A percentile compares a stretch with the other conserved stretches of the same genome.
Conservation (phyloP, 2,329 filamentous ascomycete genomes). For the Colletotrichum aenigma region DNA sequence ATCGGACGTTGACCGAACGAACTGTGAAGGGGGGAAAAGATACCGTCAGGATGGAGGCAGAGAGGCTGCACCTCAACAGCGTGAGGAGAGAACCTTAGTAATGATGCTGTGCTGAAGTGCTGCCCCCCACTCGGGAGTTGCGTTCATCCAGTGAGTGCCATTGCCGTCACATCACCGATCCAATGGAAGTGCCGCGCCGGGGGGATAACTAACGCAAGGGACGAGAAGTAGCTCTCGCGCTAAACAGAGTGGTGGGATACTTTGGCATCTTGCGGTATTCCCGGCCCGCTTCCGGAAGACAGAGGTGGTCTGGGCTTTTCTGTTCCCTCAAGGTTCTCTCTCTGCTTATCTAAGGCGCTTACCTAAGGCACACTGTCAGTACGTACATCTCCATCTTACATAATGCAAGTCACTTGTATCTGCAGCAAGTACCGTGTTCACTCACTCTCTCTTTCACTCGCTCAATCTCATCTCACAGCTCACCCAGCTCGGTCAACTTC, state of each 20-base stretch:
- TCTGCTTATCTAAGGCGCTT: neutral
- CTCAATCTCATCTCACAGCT: neutral
- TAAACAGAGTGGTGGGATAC: neutral
- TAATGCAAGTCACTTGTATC: neutral
- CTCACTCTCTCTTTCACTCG: neutral
- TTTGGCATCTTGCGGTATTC: neutral
- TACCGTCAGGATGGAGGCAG: neutral
- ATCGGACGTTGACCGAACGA: constrained; percentile 18
- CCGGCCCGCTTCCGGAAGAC: neutral
- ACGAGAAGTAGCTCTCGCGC: neutral
- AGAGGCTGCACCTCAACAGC: too few relatives aligned
- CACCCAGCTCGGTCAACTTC: constrained; percentile 18
- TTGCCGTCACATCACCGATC: neutral
- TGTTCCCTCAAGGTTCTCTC: neutral
- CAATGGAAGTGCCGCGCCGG: neutral
- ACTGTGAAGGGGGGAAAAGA: neutral
- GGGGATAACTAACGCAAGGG: neutral
- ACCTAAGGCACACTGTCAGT: neutral
- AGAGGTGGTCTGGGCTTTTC: neutral
- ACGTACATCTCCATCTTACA: neutral
- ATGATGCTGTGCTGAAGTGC: neutral
- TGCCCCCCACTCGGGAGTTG: constrained; percentile 6
- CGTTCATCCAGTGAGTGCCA: constrained; percentile 14
- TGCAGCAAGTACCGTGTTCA: neutral
- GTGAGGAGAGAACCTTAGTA: constrained; percentile 1